Evolutionary conservation across 2,329 filamentous ascomycete genomes (phyloP).

Genomic region (Dactylellina haptotyla): DNA sequence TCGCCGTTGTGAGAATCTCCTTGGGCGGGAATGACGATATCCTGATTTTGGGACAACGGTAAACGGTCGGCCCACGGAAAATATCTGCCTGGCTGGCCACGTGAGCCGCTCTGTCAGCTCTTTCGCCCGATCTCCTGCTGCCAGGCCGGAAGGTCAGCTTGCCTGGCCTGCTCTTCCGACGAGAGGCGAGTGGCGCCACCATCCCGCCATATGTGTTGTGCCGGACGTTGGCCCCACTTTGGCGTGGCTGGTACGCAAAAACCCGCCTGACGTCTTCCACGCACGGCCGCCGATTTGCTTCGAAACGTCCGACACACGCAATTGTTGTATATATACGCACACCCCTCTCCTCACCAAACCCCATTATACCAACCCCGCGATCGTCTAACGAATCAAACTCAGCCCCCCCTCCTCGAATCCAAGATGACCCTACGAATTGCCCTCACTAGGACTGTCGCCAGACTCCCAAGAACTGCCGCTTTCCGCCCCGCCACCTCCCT

Average conservation of each 20-base stretch:
- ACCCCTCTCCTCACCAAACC: not conserved
- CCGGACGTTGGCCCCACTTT: slow-evolving; percentile 21
- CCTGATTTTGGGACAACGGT: slow-evolving; percentile 17
- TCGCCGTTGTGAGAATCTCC: too few species aligned
- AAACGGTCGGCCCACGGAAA: too few species aligned
- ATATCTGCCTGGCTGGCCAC: not conserved
- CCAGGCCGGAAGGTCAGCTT: slow-evolving; percentile 37
- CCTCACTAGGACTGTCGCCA: slow-evolving; percentile 42
- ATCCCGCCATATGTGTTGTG: slow-evolving; percentile 14
- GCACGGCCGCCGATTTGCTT: not conserved
- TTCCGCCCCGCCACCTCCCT: slow-evolving; percentile 43
- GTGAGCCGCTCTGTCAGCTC: not conserved
- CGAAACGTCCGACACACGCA: not conserved
- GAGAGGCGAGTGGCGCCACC: slow-evolving; percentile 42
- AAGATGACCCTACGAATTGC: slow-evolving; percentile 51
- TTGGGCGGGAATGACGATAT: slow-evolving; percentile 34
- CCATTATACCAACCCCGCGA: not conserved
- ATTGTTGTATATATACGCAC: slow-evolving; percentile 21
- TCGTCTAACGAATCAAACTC: not conserved
- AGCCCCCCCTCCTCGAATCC: slow-evolving; percentile 24
- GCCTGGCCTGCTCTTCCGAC: not conserved
- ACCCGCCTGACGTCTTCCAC: slow-evolving; percentile 38
- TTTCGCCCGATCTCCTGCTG: not conserved
- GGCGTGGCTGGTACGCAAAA: slow-evolving; percentile 22
- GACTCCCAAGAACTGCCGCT: slow-evolving; percentile 30